phyloP scores from a whole-genome alignment of 2,329 filamentous ascomycete species.

The Triangularia setosa region DNA sequence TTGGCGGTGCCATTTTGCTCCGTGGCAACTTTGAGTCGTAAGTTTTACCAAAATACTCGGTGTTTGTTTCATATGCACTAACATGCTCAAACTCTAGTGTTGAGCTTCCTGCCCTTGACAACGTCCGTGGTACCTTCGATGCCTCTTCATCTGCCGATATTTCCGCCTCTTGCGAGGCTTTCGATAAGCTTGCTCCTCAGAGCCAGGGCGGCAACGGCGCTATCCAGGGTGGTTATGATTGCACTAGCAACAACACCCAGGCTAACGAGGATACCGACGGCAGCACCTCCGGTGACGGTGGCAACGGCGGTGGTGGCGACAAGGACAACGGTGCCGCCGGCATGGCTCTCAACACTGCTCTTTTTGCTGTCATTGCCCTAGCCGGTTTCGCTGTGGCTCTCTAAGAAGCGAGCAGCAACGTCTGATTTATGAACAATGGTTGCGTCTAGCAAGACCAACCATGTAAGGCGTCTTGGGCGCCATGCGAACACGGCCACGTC shows the following conservation, averaged over 20 bases:
- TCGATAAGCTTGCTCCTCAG: constrained; percentile 43
- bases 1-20: constrained; percentile 79
- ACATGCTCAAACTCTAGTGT: constrained; percentile 51
- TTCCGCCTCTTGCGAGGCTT: constrained; percentile 47
- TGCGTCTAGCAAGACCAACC: background rate
- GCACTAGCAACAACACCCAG: constrained; percentile 47
- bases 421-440: background rate
- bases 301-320: constrained; percentile 25
- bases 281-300: constrained; percentile 30
- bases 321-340: constrained; percentile 42
- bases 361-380: constrained; percentile 45
- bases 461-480: constrained; percentile 5
- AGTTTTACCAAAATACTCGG: constrained; percentile 37
- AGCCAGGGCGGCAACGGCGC: constrained; percentile 38
- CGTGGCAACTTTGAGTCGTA: constrained; percentile 80
- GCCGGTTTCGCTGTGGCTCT: constrained; percentile 49
- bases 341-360: constrained; percentile 44
- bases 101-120: constrained; percentile 60
- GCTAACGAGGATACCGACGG: constrained; percentile 48
- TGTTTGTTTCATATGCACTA: constrained; percentile 21
- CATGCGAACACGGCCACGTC: constrained; percentile 5
- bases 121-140: constrained; percentile 70
- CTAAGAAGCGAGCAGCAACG: constrained; percentile 9
- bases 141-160: constrained; percentile 64
- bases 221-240: constrained; percentile 48